Evolutionary conservation across 805 yeast genomes (phyloP).

Genomic region (Candida schatavii): DNA sequence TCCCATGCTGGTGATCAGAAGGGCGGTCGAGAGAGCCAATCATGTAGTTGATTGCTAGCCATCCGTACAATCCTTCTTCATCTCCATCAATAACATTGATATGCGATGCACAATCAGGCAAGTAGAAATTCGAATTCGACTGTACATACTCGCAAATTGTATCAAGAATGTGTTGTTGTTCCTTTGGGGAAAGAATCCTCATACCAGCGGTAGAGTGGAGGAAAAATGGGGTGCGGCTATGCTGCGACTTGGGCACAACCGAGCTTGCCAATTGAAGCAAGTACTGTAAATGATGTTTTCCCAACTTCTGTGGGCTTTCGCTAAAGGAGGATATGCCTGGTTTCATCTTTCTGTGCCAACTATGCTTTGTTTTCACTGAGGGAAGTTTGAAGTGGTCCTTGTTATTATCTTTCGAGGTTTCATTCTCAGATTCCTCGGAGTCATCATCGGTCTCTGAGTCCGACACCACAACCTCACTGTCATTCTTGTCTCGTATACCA

Average conservation of each 20-base stretch:
- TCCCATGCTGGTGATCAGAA: constrained; percentile 38
- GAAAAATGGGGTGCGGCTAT: constrained; percentile 61
- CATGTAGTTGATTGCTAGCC: constrained; percentile 62
- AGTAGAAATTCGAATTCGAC: constrained; percentile 45
- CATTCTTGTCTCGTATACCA: constrained; percentile 8
- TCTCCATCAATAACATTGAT: constrained; percentile 62
- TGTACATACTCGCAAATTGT: constrained; percentile 50
- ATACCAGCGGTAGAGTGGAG: constrained; percentile 71
- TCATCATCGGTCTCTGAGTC: constrained; percentile 6
- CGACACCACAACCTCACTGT: constrained; percentile 3
- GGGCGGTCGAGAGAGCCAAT: constrained; percentile 44
- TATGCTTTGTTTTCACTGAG: constrained; percentile 26
- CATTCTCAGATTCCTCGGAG: constrained; percentile 11
- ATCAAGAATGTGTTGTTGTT: constrained; percentile 45
- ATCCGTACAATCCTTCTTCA: constrained; percentile 62
- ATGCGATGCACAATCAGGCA: constrained; percentile 63
- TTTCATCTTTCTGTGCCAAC: constrained; percentile 50
- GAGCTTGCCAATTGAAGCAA: constrained; percentile 48
- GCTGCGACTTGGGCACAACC: constrained; percentile 60
- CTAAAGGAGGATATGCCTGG: constrained; percentile 59
- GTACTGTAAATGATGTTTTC: constrained; percentile 48
- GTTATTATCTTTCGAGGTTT: constrained; percentile 17
- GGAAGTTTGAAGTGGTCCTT: constrained; percentile 24
- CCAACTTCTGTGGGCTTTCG: constrained; percentile 47
- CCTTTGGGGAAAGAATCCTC: constrained; percentile 53